Evolutionary conservation across 2,329 filamentous ascomycete species (phyloP), one percentile per base, ranked within the genome.

Genomic region (Myriosclerotinia curreyana): DNA sequence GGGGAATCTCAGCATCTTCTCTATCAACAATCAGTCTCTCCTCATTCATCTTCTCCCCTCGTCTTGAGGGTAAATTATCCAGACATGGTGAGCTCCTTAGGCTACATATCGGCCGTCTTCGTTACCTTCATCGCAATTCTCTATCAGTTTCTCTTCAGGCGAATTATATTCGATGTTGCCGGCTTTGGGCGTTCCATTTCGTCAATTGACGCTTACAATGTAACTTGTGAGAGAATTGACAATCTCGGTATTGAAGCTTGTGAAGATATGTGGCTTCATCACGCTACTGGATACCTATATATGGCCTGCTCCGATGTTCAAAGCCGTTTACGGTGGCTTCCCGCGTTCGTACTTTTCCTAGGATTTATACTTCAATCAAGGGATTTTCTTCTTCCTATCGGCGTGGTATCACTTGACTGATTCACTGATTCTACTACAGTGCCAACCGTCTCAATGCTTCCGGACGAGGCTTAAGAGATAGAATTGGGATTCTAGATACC

Each of bases 161-260:
- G 66, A 38, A 20, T 74, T 28, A 44, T 76, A 20, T 75, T 75
- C 64, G 64, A 71, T 34, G 67, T 69, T 9, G 28, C 76, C 7
- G 75, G 76, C 28, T 54, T 72, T 64, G 72, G 71, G 3, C 75
- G 75, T 14, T 63, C 66, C 25, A 59, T 77, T 53, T 68, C 70
- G 25, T 66, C 73, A 3, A 69, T 77, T 61, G 70, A 72, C 2
- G 69, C 72, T 6, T 77, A 76, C 64, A 72, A 73, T 67, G 44
- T 65, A 15, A 62, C 65, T 2, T 74, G 71, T 56, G 56, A 71
- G 25, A 71, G 68, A 50, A 44, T 73, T 5, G 65, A 69, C 46
- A 65, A 70, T 34, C 62, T 67, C 48, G 70, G 70, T 4, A 54
- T 74, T 11, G 69, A 72, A 60, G 71, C 60, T 12, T 74, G 73